Conservation (phyloP, 495 filamentous ascomycete species). For the Clavariopsis aquatica region DNA sequence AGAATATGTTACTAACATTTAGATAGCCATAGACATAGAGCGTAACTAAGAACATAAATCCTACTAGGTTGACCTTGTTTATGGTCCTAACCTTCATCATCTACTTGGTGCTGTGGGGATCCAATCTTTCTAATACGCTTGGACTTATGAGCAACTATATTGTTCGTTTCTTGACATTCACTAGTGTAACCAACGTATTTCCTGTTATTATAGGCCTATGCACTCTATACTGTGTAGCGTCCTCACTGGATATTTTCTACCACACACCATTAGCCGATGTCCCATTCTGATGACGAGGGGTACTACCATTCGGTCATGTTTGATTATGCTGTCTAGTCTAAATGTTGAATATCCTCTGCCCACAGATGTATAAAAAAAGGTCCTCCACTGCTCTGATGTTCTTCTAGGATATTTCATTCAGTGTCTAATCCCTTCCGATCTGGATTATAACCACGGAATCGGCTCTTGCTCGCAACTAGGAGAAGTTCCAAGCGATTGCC, state of each 20-base stretch:
- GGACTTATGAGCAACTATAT: conserved; percentile 6
- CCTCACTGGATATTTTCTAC: not conserved
- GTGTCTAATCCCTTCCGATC: not conserved
- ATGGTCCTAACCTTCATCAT: not conserved
- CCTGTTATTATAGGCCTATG: conserved; percentile 4
- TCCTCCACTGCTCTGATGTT: not conserved
- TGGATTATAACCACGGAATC: conserved; percentile 2
- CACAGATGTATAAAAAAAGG: not conserved
- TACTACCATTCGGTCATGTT: not conserved
- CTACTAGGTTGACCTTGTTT: not conserved
- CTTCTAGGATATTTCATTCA: conserved; percentile 1
- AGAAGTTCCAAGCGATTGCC: not conserved
- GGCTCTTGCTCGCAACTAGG: not conserved
- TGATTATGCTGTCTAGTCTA: not conserved
- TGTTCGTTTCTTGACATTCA: not conserved
- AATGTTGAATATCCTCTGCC: not conserved
- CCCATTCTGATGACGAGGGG: not conserved
- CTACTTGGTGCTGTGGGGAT: not conserved
- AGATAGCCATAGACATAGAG: not conserved
- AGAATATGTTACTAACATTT: not conserved
- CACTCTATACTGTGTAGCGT: not conserved
- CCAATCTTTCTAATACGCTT: not conserved
- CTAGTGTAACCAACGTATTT: not conserved
- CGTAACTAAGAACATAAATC: not conserved
- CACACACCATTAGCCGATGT: not conserved